Evolutionary conservation across 1,284 basidiomycete genomes (phyloP).

Genomic region (Ceratobasidium sp.): DNA sequence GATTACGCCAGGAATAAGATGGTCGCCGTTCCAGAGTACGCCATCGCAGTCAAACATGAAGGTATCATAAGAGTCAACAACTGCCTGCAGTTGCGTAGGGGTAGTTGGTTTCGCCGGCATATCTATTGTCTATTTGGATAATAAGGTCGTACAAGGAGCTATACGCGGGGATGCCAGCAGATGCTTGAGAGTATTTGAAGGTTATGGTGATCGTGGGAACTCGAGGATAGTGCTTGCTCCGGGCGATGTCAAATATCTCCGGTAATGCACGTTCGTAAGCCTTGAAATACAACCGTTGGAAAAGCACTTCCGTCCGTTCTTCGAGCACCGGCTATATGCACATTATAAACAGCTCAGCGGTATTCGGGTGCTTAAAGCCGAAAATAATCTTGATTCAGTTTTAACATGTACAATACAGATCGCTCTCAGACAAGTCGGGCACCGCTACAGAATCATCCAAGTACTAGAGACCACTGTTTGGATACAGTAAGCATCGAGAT

Average conservation of each 20-base stretch:
- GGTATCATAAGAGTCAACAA: constrained; percentile 87
- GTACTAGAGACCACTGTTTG: constrained; percentile 2
- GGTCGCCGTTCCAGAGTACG: constrained; percentile 92
- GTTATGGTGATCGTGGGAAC: constrained; percentile 1
- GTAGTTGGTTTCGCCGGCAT: constrained; percentile 36
- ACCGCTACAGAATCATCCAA: too few relatives aligned
- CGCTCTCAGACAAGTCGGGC: too few relatives aligned
- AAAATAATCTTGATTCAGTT: too few relatives aligned
- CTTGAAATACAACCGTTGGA: too few relatives aligned
- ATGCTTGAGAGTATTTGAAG: neutral
- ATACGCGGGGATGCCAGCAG: neutral
- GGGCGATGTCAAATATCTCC: too few relatives aligned
- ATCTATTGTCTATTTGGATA: neutral
- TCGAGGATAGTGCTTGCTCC: too few relatives aligned
- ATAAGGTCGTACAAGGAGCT: neutral
- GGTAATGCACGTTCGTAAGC: too few relatives aligned
- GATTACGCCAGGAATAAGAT: constrained; percentile 80
- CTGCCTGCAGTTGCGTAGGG: constrained; percentile 52
- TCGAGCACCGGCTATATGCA: too few relatives aligned
- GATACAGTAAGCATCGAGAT: neutral
- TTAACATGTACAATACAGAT: too few relatives aligned
- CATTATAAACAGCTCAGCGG: too few relatives aligned
- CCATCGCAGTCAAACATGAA: constrained; percentile 99
- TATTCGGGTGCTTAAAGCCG: too few relatives aligned
- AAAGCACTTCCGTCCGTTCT: too few relatives aligned